Conservation (phyloP, 75 land plant genomes). For the Picea glauca region DNA sequence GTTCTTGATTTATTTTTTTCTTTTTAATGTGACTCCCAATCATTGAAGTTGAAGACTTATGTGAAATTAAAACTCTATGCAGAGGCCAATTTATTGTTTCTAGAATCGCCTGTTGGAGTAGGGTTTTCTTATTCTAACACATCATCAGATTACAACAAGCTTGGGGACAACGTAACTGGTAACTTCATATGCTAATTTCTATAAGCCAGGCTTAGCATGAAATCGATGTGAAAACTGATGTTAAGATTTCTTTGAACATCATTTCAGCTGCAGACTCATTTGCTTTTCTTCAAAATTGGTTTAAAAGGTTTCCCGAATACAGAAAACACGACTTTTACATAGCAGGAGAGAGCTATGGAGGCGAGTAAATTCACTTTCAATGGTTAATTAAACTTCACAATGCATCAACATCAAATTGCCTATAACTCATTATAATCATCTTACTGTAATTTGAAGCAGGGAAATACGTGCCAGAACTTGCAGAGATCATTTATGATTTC, state of each 20-base stretch:
- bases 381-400: too few species aligned
- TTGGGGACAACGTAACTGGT: constrained; percentile 4
- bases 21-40: too few species aligned
- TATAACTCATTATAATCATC: too few species aligned
- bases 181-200: not conserved
- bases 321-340: constrained; percentile 50
- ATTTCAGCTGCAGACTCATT: constrained; percentile 58
- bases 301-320: constrained; percentile 65
- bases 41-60: too few species aligned
- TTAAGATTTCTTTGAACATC: not conserved
- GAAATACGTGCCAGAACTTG: constrained; percentile 60
- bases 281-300: constrained; percentile 61
- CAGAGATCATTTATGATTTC: constrained; percentile 45
- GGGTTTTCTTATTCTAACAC: constrained; percentile 1
- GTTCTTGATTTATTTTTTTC: not conserved
- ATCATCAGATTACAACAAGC: not conserved
- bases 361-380: constrained; percentile 12
- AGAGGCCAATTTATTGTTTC: constrained; percentile 1
- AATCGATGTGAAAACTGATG: not conserved
- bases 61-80: not conserved
- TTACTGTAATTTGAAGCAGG: constrained; percentile 25
- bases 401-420: too few species aligned
- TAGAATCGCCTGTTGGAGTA: constrained; percentile 7
- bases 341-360: constrained; percentile 87
- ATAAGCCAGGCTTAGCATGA: too few species aligned